Evolutionary conservation across 2,329 filamentous ascomycete genomes (phyloP).

Genomic region (Dothideomycetes sp.): DNA sequence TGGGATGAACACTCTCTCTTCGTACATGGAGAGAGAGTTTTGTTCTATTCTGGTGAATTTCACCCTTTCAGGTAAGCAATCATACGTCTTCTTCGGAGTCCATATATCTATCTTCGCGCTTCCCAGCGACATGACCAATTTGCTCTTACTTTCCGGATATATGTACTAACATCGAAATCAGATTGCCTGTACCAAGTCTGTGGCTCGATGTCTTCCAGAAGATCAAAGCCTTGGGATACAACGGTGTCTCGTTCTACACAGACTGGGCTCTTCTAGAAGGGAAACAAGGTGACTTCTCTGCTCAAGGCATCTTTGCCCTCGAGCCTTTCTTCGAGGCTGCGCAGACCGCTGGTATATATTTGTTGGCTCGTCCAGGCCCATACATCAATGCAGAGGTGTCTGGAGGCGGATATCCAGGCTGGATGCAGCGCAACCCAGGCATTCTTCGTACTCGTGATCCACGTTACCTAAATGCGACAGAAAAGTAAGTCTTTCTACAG

Average conservation of each 20-base stretch:
- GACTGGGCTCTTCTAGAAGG: constrained; percentile 73
- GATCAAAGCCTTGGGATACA: constrained; percentile 72
- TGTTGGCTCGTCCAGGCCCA: constrained; percentile 60
- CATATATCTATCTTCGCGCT: too few relatives aligned
- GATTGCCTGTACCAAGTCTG: constrained; percentile 51
- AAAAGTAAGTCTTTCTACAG: constrained; percentile 35
- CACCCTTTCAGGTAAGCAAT: constrained; percentile 52
- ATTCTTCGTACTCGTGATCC: constrained; percentile 53
- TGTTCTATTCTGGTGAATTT: constrained; percentile 65
- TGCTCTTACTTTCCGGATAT: too few relatives aligned
- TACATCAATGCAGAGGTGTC: constrained; percentile 72
- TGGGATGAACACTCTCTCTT: constrained; percentile 63
- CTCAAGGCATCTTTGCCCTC: constrained; percentile 62
- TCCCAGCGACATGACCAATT: too few relatives aligned
- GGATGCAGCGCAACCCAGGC: constrained; percentile 61
- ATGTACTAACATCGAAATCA: too few relatives aligned
- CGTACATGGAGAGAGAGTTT: constrained; percentile 58
- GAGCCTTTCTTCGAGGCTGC: constrained; percentile 72
- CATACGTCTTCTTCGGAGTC: neutral
- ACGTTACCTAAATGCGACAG: constrained; percentile 56
- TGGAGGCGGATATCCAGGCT: constrained; percentile 73
- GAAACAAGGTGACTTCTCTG: constrained; percentile 58
- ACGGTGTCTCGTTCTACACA: constrained; percentile 68
- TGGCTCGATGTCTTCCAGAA: constrained; percentile 74
- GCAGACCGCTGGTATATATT: constrained; percentile 61